These are phyloP conservation scores for Boletellus emodensis DNA, from an alignment of 768 basidiomycete genomes.

Conservation along the genomic window DNA sequence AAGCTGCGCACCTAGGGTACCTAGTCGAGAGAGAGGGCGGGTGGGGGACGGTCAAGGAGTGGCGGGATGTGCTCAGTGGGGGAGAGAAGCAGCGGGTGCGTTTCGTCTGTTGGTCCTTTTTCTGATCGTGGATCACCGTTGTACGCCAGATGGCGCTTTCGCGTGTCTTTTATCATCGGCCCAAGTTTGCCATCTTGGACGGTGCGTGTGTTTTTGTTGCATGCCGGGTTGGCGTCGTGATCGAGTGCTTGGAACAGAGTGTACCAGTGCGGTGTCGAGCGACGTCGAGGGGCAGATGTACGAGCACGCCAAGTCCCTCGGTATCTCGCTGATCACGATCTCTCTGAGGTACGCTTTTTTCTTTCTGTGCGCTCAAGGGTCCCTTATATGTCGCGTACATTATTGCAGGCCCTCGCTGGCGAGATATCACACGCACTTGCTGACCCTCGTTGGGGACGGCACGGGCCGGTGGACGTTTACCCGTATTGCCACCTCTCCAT, in stretches of 20 bases:
- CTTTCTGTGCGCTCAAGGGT: no score
- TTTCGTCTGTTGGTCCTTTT: not conserved
- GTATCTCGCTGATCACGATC: slow-evolving; percentile 91
- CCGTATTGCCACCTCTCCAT: slow-evolving; percentile 36
- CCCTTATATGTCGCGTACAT: not conserved
- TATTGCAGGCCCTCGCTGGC: slow-evolving; percentile 66
- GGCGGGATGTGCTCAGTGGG: slow-evolving; percentile 93
- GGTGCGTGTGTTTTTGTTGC: slow-evolving; percentile 45
- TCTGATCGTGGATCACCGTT: not conserved
- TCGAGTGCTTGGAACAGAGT: slow-evolving; percentile 48
- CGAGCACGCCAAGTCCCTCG: slow-evolving; percentile 82
- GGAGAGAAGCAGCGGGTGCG: slow-evolving; percentile 90
- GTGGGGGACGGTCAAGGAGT: slow-evolving; percentile 86
- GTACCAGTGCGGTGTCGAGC: slow-evolving; percentile 92
- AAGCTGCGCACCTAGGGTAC: slow-evolving; percentile 80
- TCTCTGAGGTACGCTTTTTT: slow-evolving; percentile 61
- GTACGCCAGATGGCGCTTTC: slow-evolving; percentile 77
- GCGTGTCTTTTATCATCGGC: slow-evolving; percentile 85
- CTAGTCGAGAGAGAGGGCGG: slow-evolving; percentile 86
- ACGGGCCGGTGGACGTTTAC: slow-evolving; percentile 69
- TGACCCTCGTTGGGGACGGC: slow-evolving; percentile 73
- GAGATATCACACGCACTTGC: slow-evolving; percentile 85
- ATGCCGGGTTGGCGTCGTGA: not conserved
- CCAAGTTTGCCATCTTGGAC: slow-evolving; percentile 81
- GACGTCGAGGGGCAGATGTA: slow-evolving; percentile 98